Evolutionary conservation across 2,329 filamentous ascomycete species (phyloP).

Genomic region (Pseudogymnoascus sp.): DNA sequence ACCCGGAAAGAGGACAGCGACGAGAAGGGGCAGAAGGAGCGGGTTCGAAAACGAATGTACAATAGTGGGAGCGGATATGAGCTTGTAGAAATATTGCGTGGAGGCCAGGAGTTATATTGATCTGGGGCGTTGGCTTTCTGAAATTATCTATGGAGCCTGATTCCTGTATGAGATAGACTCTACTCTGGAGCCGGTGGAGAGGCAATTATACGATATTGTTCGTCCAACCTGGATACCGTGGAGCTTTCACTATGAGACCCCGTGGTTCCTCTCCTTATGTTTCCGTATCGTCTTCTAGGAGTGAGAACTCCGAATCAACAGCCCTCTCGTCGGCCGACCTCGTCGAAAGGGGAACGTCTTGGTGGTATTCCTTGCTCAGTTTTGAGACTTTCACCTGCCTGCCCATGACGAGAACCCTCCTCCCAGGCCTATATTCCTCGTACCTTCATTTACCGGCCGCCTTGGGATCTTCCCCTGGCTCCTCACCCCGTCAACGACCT

Average conservation of each 20-base stretch:
- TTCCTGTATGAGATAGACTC: neutral
- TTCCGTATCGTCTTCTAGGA: neutral
- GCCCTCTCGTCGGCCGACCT: neutral
- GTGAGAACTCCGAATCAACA: neutral
- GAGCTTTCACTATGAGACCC: neutral
- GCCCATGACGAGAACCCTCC: constrained; percentile 22
- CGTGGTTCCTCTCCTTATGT: neutral
- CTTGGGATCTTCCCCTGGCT: constrained; percentile 71
- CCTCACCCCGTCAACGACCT: constrained; percentile 77
- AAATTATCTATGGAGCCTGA: neutral
- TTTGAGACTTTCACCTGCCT: constrained; percentile 20
- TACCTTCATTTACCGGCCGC: constrained; percentile 64
- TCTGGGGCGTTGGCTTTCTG: neutral
- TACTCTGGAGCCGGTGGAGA: neutral
- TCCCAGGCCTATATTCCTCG: constrained; percentile 46
- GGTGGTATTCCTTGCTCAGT: neutral
- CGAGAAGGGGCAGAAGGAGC: constrained; percentile 16
- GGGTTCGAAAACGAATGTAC: constrained; percentile 16
- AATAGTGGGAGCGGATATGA: neutral
- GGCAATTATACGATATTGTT: neutral
- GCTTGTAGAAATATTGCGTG: neutral
- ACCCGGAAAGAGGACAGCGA: constrained; percentile 19
- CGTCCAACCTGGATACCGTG: neutral
- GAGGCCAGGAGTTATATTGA: neutral
- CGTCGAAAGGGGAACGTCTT: neutral